Evolutionary conservation across 257 asterid genomes (phyloP).

Genomic region (Perilla frutescens): DNA sequence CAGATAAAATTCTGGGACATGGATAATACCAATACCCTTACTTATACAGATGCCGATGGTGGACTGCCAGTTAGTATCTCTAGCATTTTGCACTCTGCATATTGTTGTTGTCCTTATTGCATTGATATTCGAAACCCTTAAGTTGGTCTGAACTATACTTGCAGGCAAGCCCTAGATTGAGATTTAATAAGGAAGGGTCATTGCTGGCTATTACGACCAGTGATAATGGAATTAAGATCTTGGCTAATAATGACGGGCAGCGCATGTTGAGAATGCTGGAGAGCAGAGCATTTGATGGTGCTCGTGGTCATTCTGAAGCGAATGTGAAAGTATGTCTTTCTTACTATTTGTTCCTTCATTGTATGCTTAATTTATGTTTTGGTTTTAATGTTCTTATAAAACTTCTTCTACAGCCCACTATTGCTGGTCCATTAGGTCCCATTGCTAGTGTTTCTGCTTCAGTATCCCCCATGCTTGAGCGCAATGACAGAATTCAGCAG

Average conservation of each 20-base stretch:
- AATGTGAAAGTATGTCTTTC: slow-evolving; percentile 74
- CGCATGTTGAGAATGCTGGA: slow-evolving; percentile 91
- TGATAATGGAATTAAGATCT: slow-evolving; percentile 90
- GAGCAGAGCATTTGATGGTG: slow-evolving; percentile 81
- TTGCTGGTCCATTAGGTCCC: slow-evolving; percentile 76
- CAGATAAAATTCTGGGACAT: slow-evolving; percentile 95
- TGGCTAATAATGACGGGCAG: slow-evolving; percentile 89
- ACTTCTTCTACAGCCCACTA: slow-evolving; percentile 61
- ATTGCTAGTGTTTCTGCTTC: slow-evolving; percentile 65
- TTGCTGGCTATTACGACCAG: slow-evolving; percentile 89
- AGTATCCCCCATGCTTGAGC: slow-evolving; percentile 69
- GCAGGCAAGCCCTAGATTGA: slow-evolving; percentile 91
- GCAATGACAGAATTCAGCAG: slow-evolving; percentile 77
- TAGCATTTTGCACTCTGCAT: slow-evolving; percentile 36
- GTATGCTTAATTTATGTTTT: not conserved
- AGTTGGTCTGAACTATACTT: slow-evolving; percentile 39
- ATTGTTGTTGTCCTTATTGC: slow-evolving; percentile 25
- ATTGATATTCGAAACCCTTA: slow-evolving; percentile 27
- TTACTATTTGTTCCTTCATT: not conserved
- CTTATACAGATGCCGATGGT: slow-evolving; percentile 82
- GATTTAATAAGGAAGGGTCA: slow-evolving; percentile 96
- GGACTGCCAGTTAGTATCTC: slow-evolving; percentile 86
- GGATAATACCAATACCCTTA: slow-evolving; percentile 72
- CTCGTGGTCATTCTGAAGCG: slow-evolving; percentile 77
- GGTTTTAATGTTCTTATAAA: slow-evolving; percentile 16